phyloP scores from a whole-genome alignment of 164 flowering plant species.

The Annona squamosa region DNA sequence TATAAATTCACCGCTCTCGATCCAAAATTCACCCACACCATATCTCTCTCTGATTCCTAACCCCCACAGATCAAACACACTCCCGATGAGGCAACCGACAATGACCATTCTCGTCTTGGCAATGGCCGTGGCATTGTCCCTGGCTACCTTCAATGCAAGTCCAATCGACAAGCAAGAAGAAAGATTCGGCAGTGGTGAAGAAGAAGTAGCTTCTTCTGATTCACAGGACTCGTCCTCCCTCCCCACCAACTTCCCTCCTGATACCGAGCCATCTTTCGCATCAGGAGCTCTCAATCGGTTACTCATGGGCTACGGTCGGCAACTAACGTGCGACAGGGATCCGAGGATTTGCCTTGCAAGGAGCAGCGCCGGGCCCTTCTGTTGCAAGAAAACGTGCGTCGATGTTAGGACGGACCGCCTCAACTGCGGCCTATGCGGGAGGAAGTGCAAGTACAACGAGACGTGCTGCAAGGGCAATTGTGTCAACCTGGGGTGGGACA shows the following conservation, averaged over 20 bases:
- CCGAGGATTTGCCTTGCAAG: constrained; percentile 18
- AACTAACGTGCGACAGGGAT: constrained; percentile 11
- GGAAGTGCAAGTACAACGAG: constrained; percentile 22
- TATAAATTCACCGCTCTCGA: not conserved
- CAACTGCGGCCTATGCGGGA: constrained; percentile 30
- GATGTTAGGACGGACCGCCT: constrained; percentile 12
- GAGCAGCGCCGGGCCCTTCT: constrained; percentile 21
- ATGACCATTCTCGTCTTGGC: constrained; percentile 7
- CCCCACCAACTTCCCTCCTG: not conserved
- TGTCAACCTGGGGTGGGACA: constrained; percentile 16
- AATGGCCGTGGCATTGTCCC: not conserved
- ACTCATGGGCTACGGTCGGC: not conserved
- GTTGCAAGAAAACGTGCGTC: constrained; percentile 27
- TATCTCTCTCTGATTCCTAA: not conserved
- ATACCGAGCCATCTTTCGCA: constrained; percentile 1
- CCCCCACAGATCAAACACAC: not conserved
- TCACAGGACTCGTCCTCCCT: not conserved
- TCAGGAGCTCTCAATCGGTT: not conserved
- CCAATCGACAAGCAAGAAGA: not conserved
- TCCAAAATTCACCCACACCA: not conserved
- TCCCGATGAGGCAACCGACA: not conserved
- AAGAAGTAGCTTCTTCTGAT: not conserved
- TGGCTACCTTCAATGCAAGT: not conserved
- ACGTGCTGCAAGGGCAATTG: constrained; percentile 28
- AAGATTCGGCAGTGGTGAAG: not conserved